phyloP scores from a whole-genome alignment of 2,329 filamentous ascomycete genomes.

The Colletotrichum sansevieriae region DNA sequence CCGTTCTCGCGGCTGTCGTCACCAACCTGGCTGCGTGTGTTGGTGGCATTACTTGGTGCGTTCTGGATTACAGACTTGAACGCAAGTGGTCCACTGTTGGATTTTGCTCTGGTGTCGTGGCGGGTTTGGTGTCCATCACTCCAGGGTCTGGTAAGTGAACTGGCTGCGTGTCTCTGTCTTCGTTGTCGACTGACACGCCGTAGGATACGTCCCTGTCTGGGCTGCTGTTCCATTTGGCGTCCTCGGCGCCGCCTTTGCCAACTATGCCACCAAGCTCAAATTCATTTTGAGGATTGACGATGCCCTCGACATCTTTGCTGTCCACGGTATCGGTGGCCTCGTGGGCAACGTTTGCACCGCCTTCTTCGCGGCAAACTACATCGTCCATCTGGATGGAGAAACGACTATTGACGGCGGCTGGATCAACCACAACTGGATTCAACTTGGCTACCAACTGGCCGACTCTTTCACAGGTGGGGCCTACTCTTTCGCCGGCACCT shows the following conservation, averaged over 20 bases:
- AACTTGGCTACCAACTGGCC: slow-evolving; percentile 86
- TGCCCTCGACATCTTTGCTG: slow-evolving; percentile 89
- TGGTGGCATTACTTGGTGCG: slow-evolving; percentile 89
- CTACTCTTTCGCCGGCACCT: slow-evolving; percentile 85
- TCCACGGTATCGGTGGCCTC: slow-evolving; percentile 82
- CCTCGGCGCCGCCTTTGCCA: slow-evolving; percentile 81
- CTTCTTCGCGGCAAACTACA: slow-evolving; percentile 87
- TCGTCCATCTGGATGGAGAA: slow-evolving; percentile 82
- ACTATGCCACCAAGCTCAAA: slow-evolving; percentile 93
- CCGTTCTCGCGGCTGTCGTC: slow-evolving; percentile 87
- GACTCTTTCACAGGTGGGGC: slow-evolving; percentile 81
- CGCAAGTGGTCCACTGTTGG: slow-evolving; percentile 94
- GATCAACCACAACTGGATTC: slow-evolving; percentile 86
- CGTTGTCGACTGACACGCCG: slow-evolving; percentile 11
- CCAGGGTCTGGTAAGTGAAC: slow-evolving; percentile 77
- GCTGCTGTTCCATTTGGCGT: slow-evolving; percentile 84
- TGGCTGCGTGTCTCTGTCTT: too few relatives aligned
- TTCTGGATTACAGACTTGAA: slow-evolving; percentile 90
- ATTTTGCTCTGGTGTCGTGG: slow-evolving; percentile 91
- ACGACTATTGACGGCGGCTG: slow-evolving; percentile 80
- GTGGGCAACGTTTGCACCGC: slow-evolving; percentile 84
- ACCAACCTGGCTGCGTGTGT: slow-evolving; percentile 88
- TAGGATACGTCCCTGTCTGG: slow-evolving; percentile 84
- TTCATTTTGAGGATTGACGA: slow-evolving; percentile 86
- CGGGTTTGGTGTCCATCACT: slow-evolving; percentile 89